Evolutionary conservation across 164 flowering plant genomes (phyloP), one percentile per base, ranked within the genome.

Genomic region (Macadamia tetraphylla): DNA sequence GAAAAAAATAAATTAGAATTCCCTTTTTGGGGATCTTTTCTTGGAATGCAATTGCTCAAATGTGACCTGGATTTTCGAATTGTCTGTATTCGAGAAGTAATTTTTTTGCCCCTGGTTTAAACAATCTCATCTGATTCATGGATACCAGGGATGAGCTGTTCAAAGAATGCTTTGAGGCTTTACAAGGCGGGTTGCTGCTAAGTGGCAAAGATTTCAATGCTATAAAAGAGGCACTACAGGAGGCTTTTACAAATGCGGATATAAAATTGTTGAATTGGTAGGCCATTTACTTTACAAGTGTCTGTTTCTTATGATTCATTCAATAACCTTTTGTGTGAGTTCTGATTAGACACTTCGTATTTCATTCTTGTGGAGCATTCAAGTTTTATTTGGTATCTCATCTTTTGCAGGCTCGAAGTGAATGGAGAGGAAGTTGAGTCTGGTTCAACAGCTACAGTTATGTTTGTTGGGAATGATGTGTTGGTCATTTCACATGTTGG

Each of bases 391-490:
- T 71, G 73, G 52, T 76, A 69, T 79, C 81, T 70, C 63, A 69
- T 81, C 23, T 82, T 76, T 65, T 77, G 40, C 79, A 94, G 98
- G 97, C 93, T 94, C 79, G 93, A 86, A 72, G 72, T 13, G 49
- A 77, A 29, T 30, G 89, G 76, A 44, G 85, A 86, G 72, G 89
- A 84, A 48, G 87, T 64, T 56, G 96, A 87, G 61, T 94, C 98
- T 72, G 98, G 98, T 44, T 75, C 98, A 48, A 94, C 97, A 14
- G 98, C 95, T 31, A 91, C 98, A 15, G 91, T 74, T 60, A 67
- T 90, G 66, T 79, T 94, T 67, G 65, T 90, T 48, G 82, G 88
- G 67, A 79, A 80, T 48, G 89, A 90, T 70, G 51, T 55, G 73
- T 67, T 90, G 52, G 75, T 85, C 71, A 75, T 94, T 76, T 79